Base-by-base conservation (phyloP, 192 early-diverging fungal species). In the Dissophora ornata region DNA sequence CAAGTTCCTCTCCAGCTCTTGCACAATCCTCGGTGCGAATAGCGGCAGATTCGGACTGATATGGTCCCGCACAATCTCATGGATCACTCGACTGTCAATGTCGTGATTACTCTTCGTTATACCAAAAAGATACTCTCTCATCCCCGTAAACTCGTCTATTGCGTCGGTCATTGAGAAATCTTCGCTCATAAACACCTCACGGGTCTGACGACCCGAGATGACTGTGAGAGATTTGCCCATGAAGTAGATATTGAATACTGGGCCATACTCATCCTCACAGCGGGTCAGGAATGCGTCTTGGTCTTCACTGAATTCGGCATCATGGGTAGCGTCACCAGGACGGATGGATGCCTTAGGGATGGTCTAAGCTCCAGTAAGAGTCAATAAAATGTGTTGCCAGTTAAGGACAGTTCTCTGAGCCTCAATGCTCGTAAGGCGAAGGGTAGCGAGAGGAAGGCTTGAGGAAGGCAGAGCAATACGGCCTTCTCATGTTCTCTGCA, bases 111-210 rank as follows among this genome's bases (percentile, higher is more conserved):
- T 67, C 25, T 77, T 77, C 29, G 33, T 41, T n/a, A 77, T 18
- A 13, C 46, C 45, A 2, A 34, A 11, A 25, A 67, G 29, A 24
- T 48, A 77, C 2, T 33, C 44, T 6, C 51, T 44, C 22, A 77
- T 42, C 1, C 59, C 49, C 3, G 65, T 77, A 19, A 77, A 13
- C 46, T 77, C 73, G 13, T 71, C 61, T 8, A 80, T 38, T 4
- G 79, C 63, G 13, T 68, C 64, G 0, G 16, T n/a, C 0, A 47
- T 30, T 4, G 44, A 69, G 22, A 80, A 80, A 32, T 34, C 21
- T 1, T 60, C 52, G 41, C 64, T 69, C 48, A 64, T 48, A 25
- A 74, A 75, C 26, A 81, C 57, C 33, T 81, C 80, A 1, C 71
- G 71, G 44, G 75, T 63, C 0, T 59, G 44, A 11, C 67, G 62